Conservation (phyloP, 192 early-diverging fungal species). For the Backusella tuberculispora region DNA sequence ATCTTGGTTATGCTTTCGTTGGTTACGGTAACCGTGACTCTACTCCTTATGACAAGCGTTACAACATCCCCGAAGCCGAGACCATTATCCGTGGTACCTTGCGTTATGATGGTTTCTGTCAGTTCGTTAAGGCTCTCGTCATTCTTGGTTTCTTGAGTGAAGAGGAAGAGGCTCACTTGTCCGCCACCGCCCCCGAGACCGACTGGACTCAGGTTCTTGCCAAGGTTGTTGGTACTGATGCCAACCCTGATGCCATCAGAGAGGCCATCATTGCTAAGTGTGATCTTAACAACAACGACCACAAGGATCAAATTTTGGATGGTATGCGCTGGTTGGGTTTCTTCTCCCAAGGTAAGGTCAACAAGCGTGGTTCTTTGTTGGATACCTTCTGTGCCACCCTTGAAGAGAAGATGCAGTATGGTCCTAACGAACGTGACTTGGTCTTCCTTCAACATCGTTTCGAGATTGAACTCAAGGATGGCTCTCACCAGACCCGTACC, state of each 20-base stretch:
- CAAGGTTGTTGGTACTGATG: constrained; percentile 50
- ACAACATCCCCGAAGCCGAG: constrained; percentile 92
- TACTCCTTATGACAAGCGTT: constrained; percentile 89
- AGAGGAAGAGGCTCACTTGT: constrained; percentile 62
- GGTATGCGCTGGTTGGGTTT: constrained; percentile 91
- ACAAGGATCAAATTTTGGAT: constrained; percentile 64
- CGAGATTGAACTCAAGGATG: constrained; percentile 90
- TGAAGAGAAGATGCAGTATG: constrained; percentile 97
- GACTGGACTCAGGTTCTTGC: constrained; percentile 81
- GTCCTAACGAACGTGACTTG: constrained; percentile 91
- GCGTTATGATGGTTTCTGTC: constrained; percentile 95
- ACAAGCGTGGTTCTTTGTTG: constrained; percentile 75
- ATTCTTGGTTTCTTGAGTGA: constrained; percentile 92
- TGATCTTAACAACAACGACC: constrained; percentile 57
- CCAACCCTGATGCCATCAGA: constrained; percentile 49
- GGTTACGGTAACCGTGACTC: constrained; percentile 99
- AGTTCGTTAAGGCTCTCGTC: constrained; percentile 94
- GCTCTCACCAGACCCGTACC: constrained; percentile 80
- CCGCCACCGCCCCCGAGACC: constrained; percentile 56
- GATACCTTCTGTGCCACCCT: constrained; percentile 95
- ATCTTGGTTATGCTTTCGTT: constrained; percentile 94
- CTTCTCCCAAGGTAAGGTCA: constrained; percentile 66
- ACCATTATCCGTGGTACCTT: constrained; percentile 95
- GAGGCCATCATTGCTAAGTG: constrained; percentile 70
- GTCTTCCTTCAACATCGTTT: constrained; percentile 98